A percentile compares a stretch with the other conserved stretches of the same genome.
phyloP scores from a whole-genome alignment of 2,329 filamentous ascomycete genomes.

The Paraconiothyrium brasiliense region DNA sequence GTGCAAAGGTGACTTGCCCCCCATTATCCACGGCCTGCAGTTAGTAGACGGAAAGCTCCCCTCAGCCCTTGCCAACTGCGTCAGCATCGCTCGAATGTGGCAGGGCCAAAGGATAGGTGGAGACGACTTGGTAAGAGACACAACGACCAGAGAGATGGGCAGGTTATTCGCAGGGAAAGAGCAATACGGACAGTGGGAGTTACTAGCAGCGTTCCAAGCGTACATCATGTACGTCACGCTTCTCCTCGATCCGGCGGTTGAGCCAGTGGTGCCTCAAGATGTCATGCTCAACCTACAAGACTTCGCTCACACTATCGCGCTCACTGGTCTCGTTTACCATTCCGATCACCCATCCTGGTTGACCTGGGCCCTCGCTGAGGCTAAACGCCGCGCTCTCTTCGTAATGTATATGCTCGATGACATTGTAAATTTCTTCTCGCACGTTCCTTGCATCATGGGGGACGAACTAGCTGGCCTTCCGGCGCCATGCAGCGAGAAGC shows the following conservation, averaged over 20 bases:
- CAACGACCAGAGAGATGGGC: not conserved
- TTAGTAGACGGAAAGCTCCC: not conserved
- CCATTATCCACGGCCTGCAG: not conserved
- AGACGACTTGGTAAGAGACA: not conserved
- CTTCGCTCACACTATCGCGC: constrained; percentile 1
- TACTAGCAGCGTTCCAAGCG: constrained; percentile 9
- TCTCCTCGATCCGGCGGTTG: not conserved
- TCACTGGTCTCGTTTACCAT: not conserved
- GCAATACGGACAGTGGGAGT: not conserved
- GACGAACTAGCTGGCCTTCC: not conserved
- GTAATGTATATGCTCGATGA: constrained; percentile 11
- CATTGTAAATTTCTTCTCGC: constrained; percentile 1
- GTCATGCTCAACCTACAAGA: constrained; percentile 8
- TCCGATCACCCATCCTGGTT: not conserved
- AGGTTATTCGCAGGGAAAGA: not conserved
- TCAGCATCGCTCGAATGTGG: constrained; percentile 5
- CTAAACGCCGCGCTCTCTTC: constrained; percentile 4
- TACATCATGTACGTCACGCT: constrained; percentile 8
- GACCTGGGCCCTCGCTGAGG: constrained; percentile 2
- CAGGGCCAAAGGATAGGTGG: not conserved
- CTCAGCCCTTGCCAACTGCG: constrained; percentile 1
- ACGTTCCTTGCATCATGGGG: constrained; percentile 1
- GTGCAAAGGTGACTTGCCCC: not conserved
- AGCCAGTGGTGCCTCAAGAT: not conserved
- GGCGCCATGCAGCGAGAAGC: not conserved